A percentile compares a stretch with the other conserved stretches of the same genome.
These are phyloP conservation scores for Triticum turgidum DNA, from an alignment of 176 grass and related monocot species.

Conservation along the genomic window DNA sequence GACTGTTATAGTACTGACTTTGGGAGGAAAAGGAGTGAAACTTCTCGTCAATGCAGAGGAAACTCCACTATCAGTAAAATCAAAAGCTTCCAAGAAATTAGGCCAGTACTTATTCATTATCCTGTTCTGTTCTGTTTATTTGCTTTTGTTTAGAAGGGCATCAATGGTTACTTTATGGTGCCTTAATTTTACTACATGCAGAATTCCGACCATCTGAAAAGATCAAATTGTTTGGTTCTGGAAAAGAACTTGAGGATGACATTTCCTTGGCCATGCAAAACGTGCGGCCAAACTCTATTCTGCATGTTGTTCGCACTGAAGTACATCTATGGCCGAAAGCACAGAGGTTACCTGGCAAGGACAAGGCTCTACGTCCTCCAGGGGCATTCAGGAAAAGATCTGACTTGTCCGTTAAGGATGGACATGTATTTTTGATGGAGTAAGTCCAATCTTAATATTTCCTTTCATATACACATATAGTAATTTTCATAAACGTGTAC, in stretches of 20 bases:
- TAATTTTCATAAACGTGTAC: not conserved
- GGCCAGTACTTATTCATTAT: conserved; percentile 45
- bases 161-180: not conserved
- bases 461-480: not conserved
- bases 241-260: conserved; percentile 80
- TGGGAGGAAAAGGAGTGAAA: conserved; percentile 81
- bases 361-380: conserved; percentile 74
- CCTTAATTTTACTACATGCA: conserved; percentile 44
- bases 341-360: conserved; percentile 83
- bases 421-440: conserved; percentile 95
- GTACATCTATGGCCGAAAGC: conserved; percentile 89
- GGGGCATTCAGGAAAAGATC: conserved; percentile 93
- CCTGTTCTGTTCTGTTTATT: conserved; percentile 14
- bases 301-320: conserved; percentile 82
- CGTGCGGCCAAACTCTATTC: conserved; percentile 73
- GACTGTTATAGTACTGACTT: conserved; percentile 75
- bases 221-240: conserved; percentile 70
- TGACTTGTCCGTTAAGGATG: conserved; percentile 90
- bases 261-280: conserved; percentile 65
- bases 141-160: conserved; percentile 4
- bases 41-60: conserved; percentile 83
- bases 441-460: conserved; percentile 45
- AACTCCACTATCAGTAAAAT: conserved; percentile 66
- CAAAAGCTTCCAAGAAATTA: conserved; percentile 92
- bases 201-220: conserved; percentile 79